Evolutionary conservation across 441 rosid species (phyloP), one percentile per base, ranked within the genome.

Genomic region (Capsella rubella): DNA sequence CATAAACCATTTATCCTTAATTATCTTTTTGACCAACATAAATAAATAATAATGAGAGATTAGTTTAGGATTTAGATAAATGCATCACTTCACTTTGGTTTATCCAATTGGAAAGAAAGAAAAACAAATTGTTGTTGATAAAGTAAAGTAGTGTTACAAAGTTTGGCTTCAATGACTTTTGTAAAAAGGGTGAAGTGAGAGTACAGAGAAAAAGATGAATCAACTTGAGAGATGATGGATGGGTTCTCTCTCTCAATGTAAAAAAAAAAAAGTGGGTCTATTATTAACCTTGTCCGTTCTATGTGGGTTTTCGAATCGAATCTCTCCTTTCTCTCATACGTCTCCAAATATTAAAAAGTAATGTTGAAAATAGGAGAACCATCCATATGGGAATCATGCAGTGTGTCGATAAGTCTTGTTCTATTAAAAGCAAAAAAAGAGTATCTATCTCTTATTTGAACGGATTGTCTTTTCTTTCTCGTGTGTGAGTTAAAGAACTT

Each of bases 261-360:
- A 21, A 21, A 35, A 1, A 21, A 35, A 1, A 50, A 47, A 29
- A 15, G 81, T 78, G 78, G 81, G 74, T n/a, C 81, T 71, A 67
- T 54, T 62, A n/a, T 72, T 27, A 43, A 67, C 42, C 78, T 31
- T 39, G 74, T 67, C 81, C 81, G 37, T 78, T 62, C 57, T 62
- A 47, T 54, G 81, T 78, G 81, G 39, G 65, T 35, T 37, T 18
- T 66, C 40, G 70, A 72, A 72, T 66, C 80, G 65, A 72, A 78
- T 72, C 70, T 67, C 59, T 28, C 27, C 53, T 28, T 39, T 39
- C 55, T 50, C 35, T 2, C 39, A 43, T 51, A 37, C 59, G 8
- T 64, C 64, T 55, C 16, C 9, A 15, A 35, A 14, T 35, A 5
- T 1, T 7, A n/a, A 55, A 70, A 76, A 64, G 50, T 57, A 42